Percentiles rank a stretch among this genome's conserved stretches.
Evolutionary conservation across 345 rosid genomes (phyloP).

Genomic region (Mangifera indica): DNA sequence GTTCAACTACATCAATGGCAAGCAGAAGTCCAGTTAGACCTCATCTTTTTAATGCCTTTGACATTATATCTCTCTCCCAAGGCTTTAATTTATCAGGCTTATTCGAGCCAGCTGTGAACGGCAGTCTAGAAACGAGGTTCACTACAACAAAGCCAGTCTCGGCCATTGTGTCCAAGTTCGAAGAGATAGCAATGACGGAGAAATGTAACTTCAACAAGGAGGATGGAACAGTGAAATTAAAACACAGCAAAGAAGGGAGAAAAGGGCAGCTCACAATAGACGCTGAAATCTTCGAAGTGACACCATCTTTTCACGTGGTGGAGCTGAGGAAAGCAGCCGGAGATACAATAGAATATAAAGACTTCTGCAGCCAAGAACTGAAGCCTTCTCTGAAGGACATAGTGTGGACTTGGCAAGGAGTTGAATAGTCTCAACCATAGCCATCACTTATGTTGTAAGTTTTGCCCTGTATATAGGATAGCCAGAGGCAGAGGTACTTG

Average conservation of each 20-base stretch:
- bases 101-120: constrained; percentile 48
- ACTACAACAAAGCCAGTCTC: constrained; percentile 56
- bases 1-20: background rate
- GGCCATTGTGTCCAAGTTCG: constrained; percentile 63
- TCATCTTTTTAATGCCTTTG: constrained; percentile 66
- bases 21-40: constrained; percentile 31
- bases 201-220: constrained; percentile 48
- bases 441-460: too few species aligned
- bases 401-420: constrained; percentile 83
- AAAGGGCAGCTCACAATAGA: constrained; percentile 76
- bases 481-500: too few species aligned
- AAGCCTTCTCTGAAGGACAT: constrained; percentile 85
- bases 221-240: constrained; percentile 59
- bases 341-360: constrained; percentile 71
- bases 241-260: constrained; percentile 65
- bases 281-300: constrained; percentile 75
- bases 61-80: constrained; percentile 71
- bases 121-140: constrained; percentile 43
- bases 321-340: constrained; percentile 73
- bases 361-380: constrained; percentile 60
- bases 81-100: constrained; percentile 78
- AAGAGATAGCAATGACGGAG: constrained; percentile 63
- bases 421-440: constrained; percentile 21
- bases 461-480: too few species aligned
- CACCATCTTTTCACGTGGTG: constrained; percentile 67